Evolutionary conservation across 257 asterid genomes (phyloP).

Genomic region (Cinchona pubescens): DNA sequence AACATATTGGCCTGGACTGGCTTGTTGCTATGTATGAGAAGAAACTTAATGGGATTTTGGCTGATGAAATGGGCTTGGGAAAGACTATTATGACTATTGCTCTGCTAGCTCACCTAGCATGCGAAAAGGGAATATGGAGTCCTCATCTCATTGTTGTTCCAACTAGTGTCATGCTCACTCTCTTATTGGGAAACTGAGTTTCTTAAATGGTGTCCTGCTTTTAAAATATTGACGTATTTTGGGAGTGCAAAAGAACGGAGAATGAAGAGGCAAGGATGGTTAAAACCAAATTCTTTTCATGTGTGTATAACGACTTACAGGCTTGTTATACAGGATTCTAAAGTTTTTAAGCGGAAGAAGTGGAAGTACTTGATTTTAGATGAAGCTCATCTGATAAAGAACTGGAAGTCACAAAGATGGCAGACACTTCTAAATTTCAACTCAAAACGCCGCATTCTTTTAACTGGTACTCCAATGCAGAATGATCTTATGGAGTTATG

Average conservation of each 20-base stretch:
- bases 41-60: constrained; percentile 96
- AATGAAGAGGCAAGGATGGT: constrained; percentile 95
- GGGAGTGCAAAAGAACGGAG: constrained; percentile 98
- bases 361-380: constrained; percentile 97
- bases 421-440: constrained; percentile 96
- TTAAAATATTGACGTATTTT: constrained; percentile 95
- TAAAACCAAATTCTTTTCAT: constrained; percentile 92
- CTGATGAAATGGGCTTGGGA: constrained; percentile 99
- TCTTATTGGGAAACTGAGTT: constrained; percentile 99
- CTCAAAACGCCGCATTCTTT: constrained; percentile 95
- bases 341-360: constrained; percentile 96
- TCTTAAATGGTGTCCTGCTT: constrained; percentile 99
- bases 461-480: constrained; percentile 97
- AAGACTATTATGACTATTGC: constrained; percentile 99
- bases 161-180: constrained; percentile 99
- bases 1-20: constrained; percentile 99
- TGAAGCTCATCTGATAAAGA: constrained; percentile 96
- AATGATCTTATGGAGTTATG: constrained; percentile 99
- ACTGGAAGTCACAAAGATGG: constrained; percentile 99
- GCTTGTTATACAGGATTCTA: constrained; percentile 93
- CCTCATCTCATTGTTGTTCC: constrained; percentile 99
- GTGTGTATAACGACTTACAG: constrained; percentile 96
- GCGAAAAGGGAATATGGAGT: constrained; percentile 98
- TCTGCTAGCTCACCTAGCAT: constrained; percentile 94
- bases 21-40: constrained; percentile 98